Base-by-base conservation (phyloP, 495 filamentous ascomycete genomes). In the Neurospora terricola region DNA sequence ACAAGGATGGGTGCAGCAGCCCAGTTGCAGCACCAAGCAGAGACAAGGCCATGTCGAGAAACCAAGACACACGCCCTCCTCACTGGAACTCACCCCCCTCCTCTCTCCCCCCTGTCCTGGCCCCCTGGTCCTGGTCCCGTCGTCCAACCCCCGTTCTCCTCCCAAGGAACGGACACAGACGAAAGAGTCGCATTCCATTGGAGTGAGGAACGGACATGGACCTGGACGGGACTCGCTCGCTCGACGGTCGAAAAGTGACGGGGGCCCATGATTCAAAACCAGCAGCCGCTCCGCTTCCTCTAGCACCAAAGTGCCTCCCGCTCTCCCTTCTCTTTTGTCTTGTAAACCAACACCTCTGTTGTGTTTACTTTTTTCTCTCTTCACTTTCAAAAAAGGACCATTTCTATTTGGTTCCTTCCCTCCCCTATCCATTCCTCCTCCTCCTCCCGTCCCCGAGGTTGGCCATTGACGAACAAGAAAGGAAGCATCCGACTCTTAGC, bases 401-500 rank as follows among this genome's bases (percentile, higher is more conserved):
- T 59, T 59, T 66, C 8, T 4, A 66, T 66, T 14, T 66, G 54
- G 54, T 66, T 66, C 54, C 54, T 66, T 66, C 54, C 54, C 14
- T 66, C 27, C 27, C n/a, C 21, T 27, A 34, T 66, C 54, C 11
- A 62, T 69, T 54, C 43, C 69, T 71, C 43, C 70, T 78, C 72
- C 72, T 78, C 72, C 72, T 48, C 69, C 30, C 38, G 43, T 74
- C 21, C 14, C 37, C 38, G 75, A 75, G 73, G 38, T 71, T 69
- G 74, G 73, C 75, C 75, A 72, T 77, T 79, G 73, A 79, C 79
- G 21, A 27, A 36, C 27, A 27, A 54, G 70, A 77, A 37, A 75
- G 70, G 72, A 76, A 71, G 72, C 74, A 79, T 74, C 71, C 73
- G 70, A 72, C 72, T 27, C 21, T 14, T 10, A 69, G 37, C 42